phyloP scores from a whole-genome alignment of 2,329 filamentous ascomycete species.

The Fusarium illudens region DNA sequence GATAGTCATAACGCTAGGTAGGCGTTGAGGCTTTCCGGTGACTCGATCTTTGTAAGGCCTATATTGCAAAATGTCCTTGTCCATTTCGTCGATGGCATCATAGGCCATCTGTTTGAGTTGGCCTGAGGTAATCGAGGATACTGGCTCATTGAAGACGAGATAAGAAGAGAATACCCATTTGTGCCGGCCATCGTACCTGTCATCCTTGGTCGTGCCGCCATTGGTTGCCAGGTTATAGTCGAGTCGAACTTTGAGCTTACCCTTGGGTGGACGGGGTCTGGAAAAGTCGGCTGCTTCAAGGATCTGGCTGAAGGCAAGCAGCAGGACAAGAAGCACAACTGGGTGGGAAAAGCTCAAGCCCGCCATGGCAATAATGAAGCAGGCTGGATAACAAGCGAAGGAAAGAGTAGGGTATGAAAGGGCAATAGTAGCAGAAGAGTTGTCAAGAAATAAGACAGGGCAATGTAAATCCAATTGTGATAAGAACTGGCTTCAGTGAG shows the following conservation, averaged over 20 bases:
- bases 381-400: no score
- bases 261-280: background rate
- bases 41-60: accelerated
- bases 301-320: background rate
- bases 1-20: background rate
- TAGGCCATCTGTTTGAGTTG: background rate
- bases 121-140: background rate
- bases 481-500: background rate
- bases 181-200: accelerated
- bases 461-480: background rate
- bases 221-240: background rate
- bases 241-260: background rate
- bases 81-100: background rate
- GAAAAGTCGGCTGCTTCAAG: background rate
- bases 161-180: background rate
- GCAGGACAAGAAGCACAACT: background rate
- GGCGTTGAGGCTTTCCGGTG: accelerated
- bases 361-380: background rate
- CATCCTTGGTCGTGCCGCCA: background rate
- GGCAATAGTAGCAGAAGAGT: background rate
- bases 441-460: background rate
- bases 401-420: background rate
- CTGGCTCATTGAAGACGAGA: background rate
- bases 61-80: background rate
- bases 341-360: background rate